Evolutionary conservation across 1,284 basidiomycete species (phyloP).

Genomic region (Neonothopanus nambi): DNA sequence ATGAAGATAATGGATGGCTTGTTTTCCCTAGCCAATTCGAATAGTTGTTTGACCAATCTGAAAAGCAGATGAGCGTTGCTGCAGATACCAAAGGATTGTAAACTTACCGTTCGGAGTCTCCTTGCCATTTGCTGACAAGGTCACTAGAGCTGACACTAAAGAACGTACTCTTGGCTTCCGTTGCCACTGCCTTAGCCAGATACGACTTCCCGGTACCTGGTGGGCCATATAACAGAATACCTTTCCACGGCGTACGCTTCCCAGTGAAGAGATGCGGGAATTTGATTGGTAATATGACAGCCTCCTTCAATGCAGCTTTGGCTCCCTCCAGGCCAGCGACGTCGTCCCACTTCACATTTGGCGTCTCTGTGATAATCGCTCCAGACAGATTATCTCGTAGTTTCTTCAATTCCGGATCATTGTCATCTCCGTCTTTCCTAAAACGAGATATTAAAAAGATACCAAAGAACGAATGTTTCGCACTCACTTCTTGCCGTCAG

Average conservation of each 20-base stretch:
- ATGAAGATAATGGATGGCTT: conserved; percentile 99
- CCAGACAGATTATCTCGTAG: conserved; percentile 85
- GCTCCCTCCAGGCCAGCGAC: conserved; percentile 94
- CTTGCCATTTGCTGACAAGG: conserved; percentile 99
- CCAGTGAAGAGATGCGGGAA: conserved; percentile 98
- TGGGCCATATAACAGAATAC: conserved; percentile 95
- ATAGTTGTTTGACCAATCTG: conserved; percentile 95
- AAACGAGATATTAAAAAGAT: neutral
- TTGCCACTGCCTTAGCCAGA: conserved; percentile 97
- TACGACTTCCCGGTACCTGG: conserved; percentile 96
- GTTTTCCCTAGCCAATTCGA: conserved; percentile 93
- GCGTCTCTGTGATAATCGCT: conserved; percentile 92
- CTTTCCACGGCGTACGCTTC: conserved; percentile 95
- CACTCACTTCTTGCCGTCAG: conserved; percentile 68
- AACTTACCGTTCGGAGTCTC: conserved; percentile 92
- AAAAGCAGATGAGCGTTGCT: conserved; percentile 5
- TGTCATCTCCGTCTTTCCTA: conserved; percentile 63
- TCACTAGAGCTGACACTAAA: conserved; percentile 96
- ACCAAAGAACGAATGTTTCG: neutral
- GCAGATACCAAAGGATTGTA: neutral
- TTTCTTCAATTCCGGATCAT: conserved; percentile 91
- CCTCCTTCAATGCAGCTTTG: conserved; percentile 96
- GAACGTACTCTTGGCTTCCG: conserved; percentile 98
- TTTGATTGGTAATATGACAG: conserved; percentile 98
- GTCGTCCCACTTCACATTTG: conserved; percentile 98